Evolutionary conservation across 345 rosid species (phyloP), one percentile per base, ranked within the genome.

Genomic region (Syzygium aqueum): DNA sequence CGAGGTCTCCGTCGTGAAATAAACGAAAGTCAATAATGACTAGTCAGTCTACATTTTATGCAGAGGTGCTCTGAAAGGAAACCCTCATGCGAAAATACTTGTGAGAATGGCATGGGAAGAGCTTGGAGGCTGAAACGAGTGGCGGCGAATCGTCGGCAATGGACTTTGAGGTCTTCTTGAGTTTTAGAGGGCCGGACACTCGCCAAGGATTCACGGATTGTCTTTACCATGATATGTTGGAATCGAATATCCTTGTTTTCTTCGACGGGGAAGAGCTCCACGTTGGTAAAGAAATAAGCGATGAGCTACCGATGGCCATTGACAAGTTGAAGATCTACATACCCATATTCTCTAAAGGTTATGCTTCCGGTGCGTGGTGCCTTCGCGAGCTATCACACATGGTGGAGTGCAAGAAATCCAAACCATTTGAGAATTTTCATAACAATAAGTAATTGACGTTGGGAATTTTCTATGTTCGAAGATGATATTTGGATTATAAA

Each of bases 401-500:
- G 43, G 43, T 30, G 77, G 33, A 30, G 11, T 7, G 43, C 77
- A 30, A 33, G 77, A 30, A 65, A 30, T 65, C 77, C 10, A 30
- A 65, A 65, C 0, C 0, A 65, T 30, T 1, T 0, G 1, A 15
- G 21, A 63, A 65, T 65, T n/a, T n/a, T n/a, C n/a, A n/a, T n/a
- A n/a, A n/a, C n/a, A n/a, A n/a, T n/a, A n/a, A n/a, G n/a, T n/a
- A n/a, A n/a, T n/a, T n/a, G n/a, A n/a, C n/a, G n/a, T n/a, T n/a
- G 40, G 40, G 3, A 4, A 37, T 37, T 37, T n/a, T n/a, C n/a
- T n/a, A n/a, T n/a, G n/a, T n/a, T n/a, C n/a, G n/a, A n/a, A n/a
- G n/a, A n/a, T n/a, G n/a, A n/a, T n/a, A n/a, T n/a, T n/a, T n/a
- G n/a, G n/a, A n/a, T n/a, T n/a, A n/a, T n/a, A n/a, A n/a, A n/a